Conservation (phyloP, 805 yeast species). For the Wickerhamomyces silvicola region DNA sequence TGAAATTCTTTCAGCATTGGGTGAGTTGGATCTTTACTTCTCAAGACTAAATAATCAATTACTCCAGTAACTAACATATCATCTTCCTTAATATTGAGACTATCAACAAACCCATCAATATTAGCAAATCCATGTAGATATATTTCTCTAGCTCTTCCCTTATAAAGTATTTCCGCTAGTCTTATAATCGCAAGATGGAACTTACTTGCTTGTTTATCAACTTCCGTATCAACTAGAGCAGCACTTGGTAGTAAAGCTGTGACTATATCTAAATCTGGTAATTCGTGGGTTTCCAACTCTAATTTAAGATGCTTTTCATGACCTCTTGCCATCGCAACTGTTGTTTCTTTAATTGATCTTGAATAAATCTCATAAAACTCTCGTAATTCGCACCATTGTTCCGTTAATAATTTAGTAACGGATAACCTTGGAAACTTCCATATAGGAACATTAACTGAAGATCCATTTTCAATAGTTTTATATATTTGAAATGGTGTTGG, state of each 20-base stretch:
- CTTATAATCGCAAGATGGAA: conserved; percentile 41
- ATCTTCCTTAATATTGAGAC: conserved; percentile 14
- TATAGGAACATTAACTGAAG: conserved; percentile 1
- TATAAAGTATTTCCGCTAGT: conserved; percentile 32
- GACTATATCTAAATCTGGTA: conserved; percentile 3
- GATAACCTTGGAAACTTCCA: conserved; percentile 34
- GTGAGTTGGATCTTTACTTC: conserved; percentile 4
- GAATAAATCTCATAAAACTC: conserved; percentile 47
- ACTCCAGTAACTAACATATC: conserved; percentile 55
- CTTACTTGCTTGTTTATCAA: conserved; percentile 22
- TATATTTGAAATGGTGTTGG: conserved; percentile 17
- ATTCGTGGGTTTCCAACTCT: conserved; percentile 42
- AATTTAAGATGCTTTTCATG: conserved; percentile 37
- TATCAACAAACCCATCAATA: conserved; percentile 3
- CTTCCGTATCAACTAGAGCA: too few relatives aligned
- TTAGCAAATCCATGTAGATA: conserved; percentile 32
- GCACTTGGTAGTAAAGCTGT: conserved; percentile 13
- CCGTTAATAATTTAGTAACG: conserved; percentile 54
- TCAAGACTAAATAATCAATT: conserved; percentile 42
- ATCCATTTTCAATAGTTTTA: background rate
- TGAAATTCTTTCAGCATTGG: conserved; percentile 3
- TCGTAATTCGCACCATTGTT: conserved; percentile 65
- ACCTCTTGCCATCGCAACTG: conserved; percentile 42
- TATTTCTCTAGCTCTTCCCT: conserved; percentile 58
- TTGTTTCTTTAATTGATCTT: conserved; percentile 29